These are phyloP conservation scores for Cyberlindnera xylosilytica DNA, from an alignment of 805 yeast genomes.

Conservation along the genomic window DNA sequence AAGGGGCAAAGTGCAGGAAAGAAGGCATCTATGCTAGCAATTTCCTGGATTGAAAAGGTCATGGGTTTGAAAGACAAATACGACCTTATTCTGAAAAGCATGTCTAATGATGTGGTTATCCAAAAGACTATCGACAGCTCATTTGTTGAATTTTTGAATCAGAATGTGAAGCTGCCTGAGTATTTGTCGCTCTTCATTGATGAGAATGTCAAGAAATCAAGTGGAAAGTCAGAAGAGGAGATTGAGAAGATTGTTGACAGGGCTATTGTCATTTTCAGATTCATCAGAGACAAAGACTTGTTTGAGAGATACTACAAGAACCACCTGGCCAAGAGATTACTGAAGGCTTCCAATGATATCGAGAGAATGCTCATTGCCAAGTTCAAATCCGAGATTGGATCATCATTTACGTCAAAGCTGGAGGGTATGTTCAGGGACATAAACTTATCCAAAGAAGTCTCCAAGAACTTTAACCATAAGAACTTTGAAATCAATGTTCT, in stretches of 20 bases:
- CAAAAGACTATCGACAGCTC: constrained; percentile 58
- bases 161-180: constrained; percentile 46
- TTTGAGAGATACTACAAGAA: constrained; percentile 83
- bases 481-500: constrained; percentile 49
- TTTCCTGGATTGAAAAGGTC: constrained; percentile 63
- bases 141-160: constrained; percentile 59
- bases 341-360: constrained; percentile 53
- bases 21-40: constrained; percentile 45
- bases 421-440: constrained; percentile 89
- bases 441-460: constrained; percentile 49
- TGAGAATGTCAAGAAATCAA: constrained; percentile 49
- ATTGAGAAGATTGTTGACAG: constrained; percentile 45
- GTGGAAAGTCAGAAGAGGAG: constrained; percentile 44
- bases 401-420: constrained; percentile 71
- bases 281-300: constrained; percentile 76
- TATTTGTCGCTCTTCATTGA: constrained; percentile 57
- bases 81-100: constrained; percentile 41
- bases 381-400: constrained; percentile 73
- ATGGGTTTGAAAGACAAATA: constrained; percentile 50
- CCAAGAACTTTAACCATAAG: constrained; percentile 38
- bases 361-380: constrained; percentile 68
- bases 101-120: constrained; percentile 45
- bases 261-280: constrained; percentile 61
- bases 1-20: constrained; percentile 24
- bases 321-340: constrained; percentile 78